These are phyloP conservation scores for Urochloa ruziziensis DNA, from an alignment of 176 grass and related monocot species.

Conservation along the genomic window DNA sequence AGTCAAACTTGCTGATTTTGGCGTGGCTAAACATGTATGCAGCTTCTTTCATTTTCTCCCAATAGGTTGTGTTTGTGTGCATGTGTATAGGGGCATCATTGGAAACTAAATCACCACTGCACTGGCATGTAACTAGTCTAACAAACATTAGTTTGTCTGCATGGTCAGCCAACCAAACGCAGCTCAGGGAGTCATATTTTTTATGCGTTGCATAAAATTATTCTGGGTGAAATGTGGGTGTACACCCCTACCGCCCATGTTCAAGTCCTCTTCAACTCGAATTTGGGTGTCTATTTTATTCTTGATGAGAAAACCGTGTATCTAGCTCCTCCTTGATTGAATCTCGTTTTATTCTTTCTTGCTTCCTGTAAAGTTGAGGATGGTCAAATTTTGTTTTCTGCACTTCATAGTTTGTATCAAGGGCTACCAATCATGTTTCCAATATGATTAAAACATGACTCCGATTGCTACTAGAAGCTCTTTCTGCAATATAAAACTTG, in stretches of 20 bases:
- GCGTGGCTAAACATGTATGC: slow-evolving; percentile 99
- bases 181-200: not conserved
- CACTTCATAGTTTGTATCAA: not conserved
- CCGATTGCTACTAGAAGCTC: not conserved
- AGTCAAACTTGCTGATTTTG: slow-evolving; percentile 98
- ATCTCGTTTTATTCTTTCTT: slow-evolving; percentile 1
- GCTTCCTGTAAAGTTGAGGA: not conserved
- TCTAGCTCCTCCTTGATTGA: not conserved
- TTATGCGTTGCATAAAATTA: not conserved
- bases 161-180: not conserved
- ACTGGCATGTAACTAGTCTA: not conserved
- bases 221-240: not conserved
- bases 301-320: not conserved
- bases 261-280: not conserved
- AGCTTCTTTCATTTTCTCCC: not conserved
- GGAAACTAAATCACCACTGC: not conserved
- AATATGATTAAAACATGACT: not conserved
- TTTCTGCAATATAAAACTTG: not conserved
- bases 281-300: not conserved
- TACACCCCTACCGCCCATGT: not conserved
- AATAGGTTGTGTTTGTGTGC: not conserved
- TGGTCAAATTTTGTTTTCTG: slow-evolving; percentile 21
- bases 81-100: not conserved
- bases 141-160: not conserved
- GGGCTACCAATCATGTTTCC: not conserved